Conservation (phyloP, 2,329 filamentous ascomycete species). For the Paracorniculantispora psalliotae region DNA sequence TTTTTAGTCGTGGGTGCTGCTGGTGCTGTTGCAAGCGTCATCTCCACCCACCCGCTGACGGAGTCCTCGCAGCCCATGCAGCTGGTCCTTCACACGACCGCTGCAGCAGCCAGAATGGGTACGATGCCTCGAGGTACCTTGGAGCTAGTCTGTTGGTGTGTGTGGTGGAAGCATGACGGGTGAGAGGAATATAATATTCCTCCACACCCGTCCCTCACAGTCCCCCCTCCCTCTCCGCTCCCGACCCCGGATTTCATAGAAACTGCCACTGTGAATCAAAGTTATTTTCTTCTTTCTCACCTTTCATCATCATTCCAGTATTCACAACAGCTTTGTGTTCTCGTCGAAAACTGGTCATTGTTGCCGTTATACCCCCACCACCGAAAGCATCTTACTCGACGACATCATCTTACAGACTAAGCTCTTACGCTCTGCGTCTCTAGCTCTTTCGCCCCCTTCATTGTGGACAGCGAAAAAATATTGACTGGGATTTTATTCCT, state of each 20-base stretch:
- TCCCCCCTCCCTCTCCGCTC: conserved; percentile 18
- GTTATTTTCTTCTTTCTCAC: not conserved
- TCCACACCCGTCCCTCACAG: conserved; percentile 23
- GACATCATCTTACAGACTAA: conserved; percentile 12
- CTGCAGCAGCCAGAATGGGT: not conserved
- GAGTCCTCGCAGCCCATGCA: not conserved
- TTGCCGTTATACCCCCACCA: not conserved
- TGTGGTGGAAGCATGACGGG: not conserved
- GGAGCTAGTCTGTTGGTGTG: not conserved
- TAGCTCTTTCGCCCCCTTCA: conserved; percentile 3
- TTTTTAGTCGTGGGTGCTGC: not conserved
- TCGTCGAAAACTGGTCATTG: no score
- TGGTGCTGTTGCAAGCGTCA: not conserved
- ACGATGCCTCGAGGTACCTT: not conserved
- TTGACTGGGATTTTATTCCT: not conserved
- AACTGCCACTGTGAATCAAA: not conserved
- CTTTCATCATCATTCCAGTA: not conserved
- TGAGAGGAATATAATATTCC: conserved; percentile 27
- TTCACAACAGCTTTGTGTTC: not conserved
- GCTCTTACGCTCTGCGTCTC: not conserved
- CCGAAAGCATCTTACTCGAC: conserved; percentile 4
- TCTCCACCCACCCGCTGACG: not conserved
- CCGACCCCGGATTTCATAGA: conserved; percentile 25
- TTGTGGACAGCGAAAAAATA: conserved; percentile 3
- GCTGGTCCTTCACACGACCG: not conserved